A percentile compares a stretch with the other conserved stretches of the same genome.
Conservation (phyloP, 2,329 filamentous ascomycete species). For the Monilinia laxa region DNA sequence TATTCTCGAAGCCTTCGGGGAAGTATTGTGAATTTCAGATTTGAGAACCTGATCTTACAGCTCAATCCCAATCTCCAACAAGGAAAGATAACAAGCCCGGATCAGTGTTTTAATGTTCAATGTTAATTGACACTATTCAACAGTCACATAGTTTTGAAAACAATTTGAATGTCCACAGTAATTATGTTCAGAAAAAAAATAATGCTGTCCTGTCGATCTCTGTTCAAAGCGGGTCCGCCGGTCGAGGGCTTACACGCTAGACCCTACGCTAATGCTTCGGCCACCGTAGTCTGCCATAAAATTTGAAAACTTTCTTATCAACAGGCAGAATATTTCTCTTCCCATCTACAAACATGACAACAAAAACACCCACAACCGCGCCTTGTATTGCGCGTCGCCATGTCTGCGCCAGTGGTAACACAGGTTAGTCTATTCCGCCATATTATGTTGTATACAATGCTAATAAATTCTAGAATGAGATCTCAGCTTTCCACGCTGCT, state of each 20-base stretch:
- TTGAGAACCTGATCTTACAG: too few species aligned
- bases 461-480: constrained; percentile 32
- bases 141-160: too few species aligned
- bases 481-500: constrained; percentile 34
- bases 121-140: background rate
- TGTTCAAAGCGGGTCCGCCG: background rate
- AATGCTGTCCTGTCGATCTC: background rate
- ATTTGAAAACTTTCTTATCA: constrained; percentile 11
- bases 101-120: background rate
- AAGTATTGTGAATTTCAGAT: too few species aligned
- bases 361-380: constrained; percentile 2
- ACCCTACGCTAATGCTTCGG: background rate
- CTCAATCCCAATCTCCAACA: too few species aligned
- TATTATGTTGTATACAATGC: background rate
- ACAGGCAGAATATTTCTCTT: background rate
- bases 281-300: constrained; percentile 19
- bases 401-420: constrained; percentile 21
- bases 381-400: constrained; percentile 11
- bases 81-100: background rate
- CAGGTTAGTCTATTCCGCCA: background rate
- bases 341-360: constrained; percentile 10
- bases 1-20: background rate
- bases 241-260: background rate
- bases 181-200: background rate
- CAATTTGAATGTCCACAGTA: background rate